A percentile compares a stretch with the other conserved stretches of the same genome.
These are phyloP conservation scores for Paraphaeosphaeria sporulosa DNA, from an alignment of 2,329 filamentous ascomycete species.

Conservation along the genomic window DNA sequence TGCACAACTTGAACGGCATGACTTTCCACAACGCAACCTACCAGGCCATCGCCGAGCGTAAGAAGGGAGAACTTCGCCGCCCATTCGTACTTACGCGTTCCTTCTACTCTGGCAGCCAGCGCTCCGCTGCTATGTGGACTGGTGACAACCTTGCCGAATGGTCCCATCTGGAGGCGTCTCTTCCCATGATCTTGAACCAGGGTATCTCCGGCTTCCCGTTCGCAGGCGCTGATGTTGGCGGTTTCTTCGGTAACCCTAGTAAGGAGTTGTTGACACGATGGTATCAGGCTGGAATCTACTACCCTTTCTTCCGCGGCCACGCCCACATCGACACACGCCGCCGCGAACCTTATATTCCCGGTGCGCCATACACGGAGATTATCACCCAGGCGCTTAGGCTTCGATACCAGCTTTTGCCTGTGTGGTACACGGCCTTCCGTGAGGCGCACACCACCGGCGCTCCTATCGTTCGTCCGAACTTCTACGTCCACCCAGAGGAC, in stretches of 20 bases:
- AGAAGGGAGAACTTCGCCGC: conserved; percentile 82
- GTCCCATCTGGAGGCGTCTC: conserved; percentile 85
- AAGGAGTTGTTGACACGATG: conserved; percentile 91
- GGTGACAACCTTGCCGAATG: conserved; percentile 95
- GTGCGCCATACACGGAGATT: conserved; percentile 84
- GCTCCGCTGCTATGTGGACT: conserved; percentile 96
- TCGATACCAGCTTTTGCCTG: conserved; percentile 86
- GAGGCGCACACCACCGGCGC: conserved; percentile 82
- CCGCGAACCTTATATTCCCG: conserved; percentile 88
- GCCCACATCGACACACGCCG: conserved; percentile 96
- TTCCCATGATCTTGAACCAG: conserved; percentile 93
- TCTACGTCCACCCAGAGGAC: conserved; percentile 87
- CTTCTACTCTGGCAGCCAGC: conserved; percentile 90
- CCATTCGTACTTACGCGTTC: conserved; percentile 93
- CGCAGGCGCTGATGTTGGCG: conserved; percentile 92
- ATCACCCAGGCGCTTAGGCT: conserved; percentile 87
- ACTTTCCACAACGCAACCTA: conserved; percentile 96
- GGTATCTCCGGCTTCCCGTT: conserved; percentile 95
- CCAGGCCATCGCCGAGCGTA: conserved; percentile 81
- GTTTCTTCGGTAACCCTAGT: conserved; percentile 96
- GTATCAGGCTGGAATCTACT: conserved; percentile 97
- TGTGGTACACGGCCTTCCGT: conserved; percentile 98
- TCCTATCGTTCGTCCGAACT: conserved; percentile 90
- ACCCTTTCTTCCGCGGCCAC: conserved; percentile 97
- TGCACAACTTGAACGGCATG: conserved; percentile 95